phyloP scores from a whole-genome alignment of 345 rosid species.

The Lumnitzera littorea region DNA sequence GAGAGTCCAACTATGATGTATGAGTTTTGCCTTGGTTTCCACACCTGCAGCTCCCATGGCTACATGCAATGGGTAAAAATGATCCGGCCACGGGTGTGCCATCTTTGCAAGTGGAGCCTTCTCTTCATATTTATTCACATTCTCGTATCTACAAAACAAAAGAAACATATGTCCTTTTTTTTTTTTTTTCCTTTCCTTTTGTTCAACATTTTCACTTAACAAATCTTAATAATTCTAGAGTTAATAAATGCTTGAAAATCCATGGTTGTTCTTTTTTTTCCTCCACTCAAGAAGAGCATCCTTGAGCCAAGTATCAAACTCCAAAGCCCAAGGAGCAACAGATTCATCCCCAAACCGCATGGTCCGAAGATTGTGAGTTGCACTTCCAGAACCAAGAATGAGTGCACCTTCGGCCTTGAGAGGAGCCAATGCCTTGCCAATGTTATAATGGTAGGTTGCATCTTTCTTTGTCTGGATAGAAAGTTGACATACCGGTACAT shows the following conservation, averaged over 20 bases:
- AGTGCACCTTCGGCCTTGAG: slow-evolving; percentile 84
- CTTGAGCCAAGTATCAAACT: slow-evolving; percentile 82
- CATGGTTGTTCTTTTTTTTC: slow-evolving; percentile 18
- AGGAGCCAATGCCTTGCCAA: slow-evolving; percentile 86
- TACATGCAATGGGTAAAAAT: slow-evolving; percentile 84
- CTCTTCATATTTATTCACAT: slow-evolving; percentile 24
- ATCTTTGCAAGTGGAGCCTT: slow-evolving; percentile 62
- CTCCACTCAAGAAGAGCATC: slow-evolving; percentile 78
- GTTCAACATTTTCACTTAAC: background rate
- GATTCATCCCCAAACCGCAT: slow-evolving; percentile 12
- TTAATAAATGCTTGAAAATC: background rate
- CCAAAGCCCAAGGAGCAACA: slow-evolving; percentile 57
- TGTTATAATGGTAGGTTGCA: slow-evolving; percentile 63
- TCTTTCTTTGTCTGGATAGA: slow-evolving; percentile 55
- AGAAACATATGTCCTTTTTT: background rate
- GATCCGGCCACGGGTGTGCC: slow-evolving; percentile 90
- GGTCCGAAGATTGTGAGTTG: slow-evolving; percentile 66
- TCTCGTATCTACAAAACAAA: too few relatives aligned
- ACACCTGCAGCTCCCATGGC: slow-evolving; percentile 89
- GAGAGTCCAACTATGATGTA: slow-evolving; percentile 72
- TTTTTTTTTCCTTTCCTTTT: too few relatives aligned
- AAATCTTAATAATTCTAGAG: background rate
- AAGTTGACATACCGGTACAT: slow-evolving; percentile 79
- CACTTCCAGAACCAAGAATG: slow-evolving; percentile 76
- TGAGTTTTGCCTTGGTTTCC: slow-evolving; percentile 51